phyloP scores from a whole-genome alignment of 441 rosid genomes.

The Adansonia madagascariensis region DNA sequence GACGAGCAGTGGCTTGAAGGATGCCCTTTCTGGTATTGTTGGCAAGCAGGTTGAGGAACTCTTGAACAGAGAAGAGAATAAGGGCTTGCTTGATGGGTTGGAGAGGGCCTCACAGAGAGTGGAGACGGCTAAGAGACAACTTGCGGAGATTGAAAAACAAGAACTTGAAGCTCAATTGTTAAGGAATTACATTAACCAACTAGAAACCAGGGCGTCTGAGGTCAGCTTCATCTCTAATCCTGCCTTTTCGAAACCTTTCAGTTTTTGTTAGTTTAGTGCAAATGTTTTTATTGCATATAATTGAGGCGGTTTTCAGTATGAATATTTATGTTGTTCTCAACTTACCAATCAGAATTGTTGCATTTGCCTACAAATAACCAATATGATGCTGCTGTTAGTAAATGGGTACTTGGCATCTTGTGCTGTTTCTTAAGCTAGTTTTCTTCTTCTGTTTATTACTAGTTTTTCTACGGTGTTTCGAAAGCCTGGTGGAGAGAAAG shows the following conservation, averaged over 20 bases:
- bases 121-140: constrained; percentile 65
- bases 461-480: neutral
- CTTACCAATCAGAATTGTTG: neutral
- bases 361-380: neutral
- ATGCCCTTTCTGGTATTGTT: constrained; percentile 67
- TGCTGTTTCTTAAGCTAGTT: neutral
- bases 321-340: neutral
- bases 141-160: constrained; percentile 77
- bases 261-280: neutral
- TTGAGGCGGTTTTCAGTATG: neutral
- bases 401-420: neutral
- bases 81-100: constrained; percentile 69
- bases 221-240: constrained; percentile 24
- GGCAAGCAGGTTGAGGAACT: constrained; percentile 69
- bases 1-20: constrained; percentile 44
- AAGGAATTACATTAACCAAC: constrained; percentile 47
- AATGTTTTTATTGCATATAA: neutral
- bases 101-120: constrained; percentile 79
- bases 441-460: neutral
- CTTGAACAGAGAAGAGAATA: constrained; percentile 71
- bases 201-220: constrained; percentile 32
- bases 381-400: neutral
- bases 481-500: neutral
- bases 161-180: constrained; percentile 58
- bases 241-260: neutral